phyloP scores from a whole-genome alignment of 2,329 filamentous ascomycete species.

The Nannizziopsis arthrosporioides region DNA sequence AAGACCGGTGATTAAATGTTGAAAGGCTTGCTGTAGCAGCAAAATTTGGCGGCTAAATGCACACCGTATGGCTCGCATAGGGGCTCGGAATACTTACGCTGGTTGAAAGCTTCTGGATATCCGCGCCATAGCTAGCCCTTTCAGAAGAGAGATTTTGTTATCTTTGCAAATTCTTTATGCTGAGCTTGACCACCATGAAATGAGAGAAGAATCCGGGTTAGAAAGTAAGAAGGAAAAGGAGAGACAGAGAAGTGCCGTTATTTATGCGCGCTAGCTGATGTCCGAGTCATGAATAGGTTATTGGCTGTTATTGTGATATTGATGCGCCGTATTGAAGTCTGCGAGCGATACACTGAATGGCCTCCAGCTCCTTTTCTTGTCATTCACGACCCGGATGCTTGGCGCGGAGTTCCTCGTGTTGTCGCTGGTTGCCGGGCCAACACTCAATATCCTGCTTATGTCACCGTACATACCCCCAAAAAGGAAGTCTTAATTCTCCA shows the following conservation, averaged over 20 bases:
- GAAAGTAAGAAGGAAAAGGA: neutral
- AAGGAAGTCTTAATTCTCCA: no score
- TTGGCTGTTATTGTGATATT: no score
- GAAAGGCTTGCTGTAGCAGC: no score
- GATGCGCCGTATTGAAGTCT: no score
- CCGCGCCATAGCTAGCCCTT: constrained; percentile 1
- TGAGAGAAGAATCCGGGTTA: constrained; percentile 10
- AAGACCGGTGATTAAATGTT: no score
- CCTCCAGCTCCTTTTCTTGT: neutral
- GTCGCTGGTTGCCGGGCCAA: constrained; percentile 7
- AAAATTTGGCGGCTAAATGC: no score
- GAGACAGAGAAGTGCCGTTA: neutral
- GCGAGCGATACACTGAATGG: no score
- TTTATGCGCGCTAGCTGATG: neutral
- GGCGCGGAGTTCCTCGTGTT: constrained; percentile 1
- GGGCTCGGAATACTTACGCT: constrained; percentile 1
- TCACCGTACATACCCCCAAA: neutral
- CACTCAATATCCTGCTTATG: neutral
- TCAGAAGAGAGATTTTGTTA: neutral
- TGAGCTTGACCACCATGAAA: neutral
- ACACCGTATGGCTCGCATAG: no score
- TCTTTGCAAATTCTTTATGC: neutral
- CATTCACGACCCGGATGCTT: neutral
- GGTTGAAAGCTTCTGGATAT: neutral
- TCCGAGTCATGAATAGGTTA: no score